Percentiles rank a stretch among this genome's conserved stretches.
phyloP scores from a whole-genome alignment of 768 basidiomycete genomes.

The Hydnomerulius pinastri region DNA sequence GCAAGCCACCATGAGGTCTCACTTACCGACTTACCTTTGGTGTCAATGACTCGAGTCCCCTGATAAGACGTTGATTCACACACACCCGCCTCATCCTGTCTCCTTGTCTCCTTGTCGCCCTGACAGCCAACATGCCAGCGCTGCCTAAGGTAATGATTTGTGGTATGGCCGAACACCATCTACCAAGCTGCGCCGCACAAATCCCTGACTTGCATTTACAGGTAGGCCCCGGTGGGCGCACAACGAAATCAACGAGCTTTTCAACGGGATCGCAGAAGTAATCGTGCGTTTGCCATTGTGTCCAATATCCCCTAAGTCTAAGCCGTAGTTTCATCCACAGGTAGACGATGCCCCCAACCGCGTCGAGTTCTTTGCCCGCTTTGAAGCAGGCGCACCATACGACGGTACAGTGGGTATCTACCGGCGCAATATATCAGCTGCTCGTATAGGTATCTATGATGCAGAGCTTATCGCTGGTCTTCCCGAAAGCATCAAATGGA shows the following conservation, averaged over 20 bases:
- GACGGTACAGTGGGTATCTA: conserved; percentile 51
- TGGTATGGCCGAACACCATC: conserved; percentile 17
- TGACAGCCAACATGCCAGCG: conserved; percentile 1
- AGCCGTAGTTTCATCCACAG: neutral
- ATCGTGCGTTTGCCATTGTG: conserved; percentile 54
- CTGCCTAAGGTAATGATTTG: conserved; percentile 31
- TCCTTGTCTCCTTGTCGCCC: too few species aligned
- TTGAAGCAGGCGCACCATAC: conserved; percentile 48
- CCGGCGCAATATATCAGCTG: conserved; percentile 45
- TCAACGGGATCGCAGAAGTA: conserved; percentile 69
- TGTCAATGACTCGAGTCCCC: too few species aligned
- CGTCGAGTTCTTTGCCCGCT: conserved; percentile 46
- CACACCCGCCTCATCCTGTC: neutral
- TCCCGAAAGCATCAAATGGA: conserved; percentile 70
- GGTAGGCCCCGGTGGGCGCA: conserved; percentile 77
- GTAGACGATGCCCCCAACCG: conserved; percentile 45
- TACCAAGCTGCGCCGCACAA: neutral
- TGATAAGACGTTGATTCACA: neutral
- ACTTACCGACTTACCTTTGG: too few species aligned
- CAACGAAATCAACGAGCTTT: conserved; percentile 62
- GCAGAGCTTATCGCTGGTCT: conserved; percentile 57
- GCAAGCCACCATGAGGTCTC: too few species aligned
- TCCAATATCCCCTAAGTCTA: neutral
- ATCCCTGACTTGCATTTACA: conserved; percentile 23
- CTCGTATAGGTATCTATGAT: conserved; percentile 51